phyloP scores from a whole-genome alignment of 805 yeast species.

The Candida xiaguanensis region DNA sequence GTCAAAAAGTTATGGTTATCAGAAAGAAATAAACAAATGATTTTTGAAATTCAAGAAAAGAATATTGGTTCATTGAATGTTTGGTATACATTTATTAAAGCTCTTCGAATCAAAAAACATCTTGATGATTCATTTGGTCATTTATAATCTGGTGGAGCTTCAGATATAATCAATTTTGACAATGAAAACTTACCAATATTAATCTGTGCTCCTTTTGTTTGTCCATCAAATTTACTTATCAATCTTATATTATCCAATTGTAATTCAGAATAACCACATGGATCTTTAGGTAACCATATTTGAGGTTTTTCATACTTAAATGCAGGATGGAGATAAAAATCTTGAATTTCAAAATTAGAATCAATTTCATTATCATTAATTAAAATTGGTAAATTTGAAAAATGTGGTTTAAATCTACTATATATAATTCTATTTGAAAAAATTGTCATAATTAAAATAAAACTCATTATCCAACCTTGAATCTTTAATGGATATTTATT shows the following conservation, averaged over 20 bases:
- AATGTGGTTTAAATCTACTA: constrained; percentile 31
- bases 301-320: constrained; percentile 34
- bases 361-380: constrained; percentile 11
- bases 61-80: constrained; percentile 13
- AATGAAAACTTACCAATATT: constrained; percentile 10
- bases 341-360: constrained; percentile 14
- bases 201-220: constrained; percentile 23
- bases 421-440: constrained; percentile 54
- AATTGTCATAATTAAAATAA: constrained; percentile 50
- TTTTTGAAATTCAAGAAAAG: constrained; percentile 5
- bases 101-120: constrained; percentile 12
- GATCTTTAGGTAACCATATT: constrained; percentile 40
- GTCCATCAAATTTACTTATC: constrained; percentile 13
- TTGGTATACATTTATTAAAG: constrained; percentile 8
- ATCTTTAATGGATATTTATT: constrained; percentile 41
- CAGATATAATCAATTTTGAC: constrained; percentile 17
- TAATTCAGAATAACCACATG: constrained; percentile 23
- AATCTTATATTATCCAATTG: constrained; percentile 18
- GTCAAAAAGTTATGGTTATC: constrained; percentile 25
- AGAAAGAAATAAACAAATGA: constrained; percentile 13
- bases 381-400: constrained; percentile 27
- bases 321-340: constrained; percentile 35
- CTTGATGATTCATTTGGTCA: constrained; percentile 15
- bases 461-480: constrained; percentile 52
- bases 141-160: constrained; percentile 33